These are phyloP conservation scores for Chalciporus piperatus DNA, from an alignment of 768 basidiomycete species.

Conservation along the genomic window DNA sequence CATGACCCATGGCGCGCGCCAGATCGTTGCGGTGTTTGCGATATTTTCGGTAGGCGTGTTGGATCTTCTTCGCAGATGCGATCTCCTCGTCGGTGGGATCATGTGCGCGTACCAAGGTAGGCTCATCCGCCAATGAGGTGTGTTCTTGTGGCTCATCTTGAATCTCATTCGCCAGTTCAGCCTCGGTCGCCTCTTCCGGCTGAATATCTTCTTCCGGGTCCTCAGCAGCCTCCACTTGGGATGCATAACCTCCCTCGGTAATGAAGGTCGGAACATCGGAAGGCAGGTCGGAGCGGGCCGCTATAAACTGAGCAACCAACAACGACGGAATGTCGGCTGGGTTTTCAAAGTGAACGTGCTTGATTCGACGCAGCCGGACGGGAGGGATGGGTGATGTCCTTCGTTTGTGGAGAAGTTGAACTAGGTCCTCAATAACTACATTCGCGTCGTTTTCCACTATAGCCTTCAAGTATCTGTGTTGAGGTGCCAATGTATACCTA, in stretches of 20 bases:
- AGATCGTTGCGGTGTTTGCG: not conserved
- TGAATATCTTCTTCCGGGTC: conserved; percentile 2
- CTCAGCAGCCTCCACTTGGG: not conserved
- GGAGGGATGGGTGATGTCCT: not conserved
- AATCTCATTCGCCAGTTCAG: conserved; percentile 5
- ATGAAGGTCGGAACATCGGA: conserved; percentile 18
- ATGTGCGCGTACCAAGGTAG: conserved; percentile 13
- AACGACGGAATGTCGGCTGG: conserved; percentile 31
- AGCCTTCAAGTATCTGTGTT: conserved; percentile 10
- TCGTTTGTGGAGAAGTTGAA: conserved; percentile 22
- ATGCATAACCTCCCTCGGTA: conserved; percentile 1
- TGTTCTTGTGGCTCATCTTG: conserved; percentile 14
- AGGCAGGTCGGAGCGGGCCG: conserved; percentile 14
- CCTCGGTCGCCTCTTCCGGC: not conserved
- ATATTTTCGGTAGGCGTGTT: conserved; percentile 14
- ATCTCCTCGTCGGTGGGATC: conserved; percentile 28
- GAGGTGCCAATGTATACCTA: not conserved
- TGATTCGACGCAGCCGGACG: conserved; percentile 17
- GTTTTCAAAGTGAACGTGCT: conserved; percentile 29
- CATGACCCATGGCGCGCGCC: conserved; percentile 11
- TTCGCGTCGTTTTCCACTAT: conserved; percentile 13
- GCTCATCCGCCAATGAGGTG: conserved; percentile 11
- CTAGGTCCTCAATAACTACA: conserved; percentile 19
- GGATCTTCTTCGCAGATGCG: conserved; percentile 22
- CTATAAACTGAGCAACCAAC: conserved; percentile 16